Evolutionary conservation across 1,139 yeast species (phyloP).

Genomic region (Arxiozyma slooffiae): DNA sequence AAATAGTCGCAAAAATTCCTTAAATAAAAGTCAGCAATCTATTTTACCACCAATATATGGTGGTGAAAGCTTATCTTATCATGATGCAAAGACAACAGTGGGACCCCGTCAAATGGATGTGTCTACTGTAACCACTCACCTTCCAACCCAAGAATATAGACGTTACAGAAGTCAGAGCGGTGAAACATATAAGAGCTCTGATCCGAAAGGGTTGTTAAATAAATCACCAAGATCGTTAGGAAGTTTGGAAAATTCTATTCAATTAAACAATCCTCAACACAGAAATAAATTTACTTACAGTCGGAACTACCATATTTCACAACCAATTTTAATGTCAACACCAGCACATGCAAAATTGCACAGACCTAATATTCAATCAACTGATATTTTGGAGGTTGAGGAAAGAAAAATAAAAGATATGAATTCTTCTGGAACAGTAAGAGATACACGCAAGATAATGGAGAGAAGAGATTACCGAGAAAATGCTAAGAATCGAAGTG

Average conservation of each 20-base stretch:
- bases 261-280: slow-evolving; percentile 19
- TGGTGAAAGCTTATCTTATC: slow-evolving; percentile 13
- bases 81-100: slow-evolving; percentile 8
- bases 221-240: not conserved
- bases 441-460: slow-evolving; percentile 6
- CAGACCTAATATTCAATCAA: slow-evolving; percentile 29
- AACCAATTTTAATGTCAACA: slow-evolving; percentile 32
- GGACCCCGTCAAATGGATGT: not conserved
- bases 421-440: not conserved
- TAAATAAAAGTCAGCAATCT: slow-evolving; percentile 14
- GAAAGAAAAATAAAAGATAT: slow-evolving; percentile 4
- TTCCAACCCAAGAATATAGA: not conserved
- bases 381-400: slow-evolving; percentile 14
- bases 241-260: not conserved
- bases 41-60: slow-evolving; percentile 10
- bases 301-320: slow-evolving; percentile 28
- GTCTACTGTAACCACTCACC: not conserved
- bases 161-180: slow-evolving; percentile 1
- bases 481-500: not conserved
- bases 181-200: not conserved
- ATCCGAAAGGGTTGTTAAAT: not conserved
- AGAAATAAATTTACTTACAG: slow-evolving; percentile 22
- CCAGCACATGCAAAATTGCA: slow-evolving; percentile 34
- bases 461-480: not conserved
- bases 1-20: slow-evolving; percentile 17